Conservation (phyloP, 306 rosid genomes). For the Castanea crenata region DNA sequence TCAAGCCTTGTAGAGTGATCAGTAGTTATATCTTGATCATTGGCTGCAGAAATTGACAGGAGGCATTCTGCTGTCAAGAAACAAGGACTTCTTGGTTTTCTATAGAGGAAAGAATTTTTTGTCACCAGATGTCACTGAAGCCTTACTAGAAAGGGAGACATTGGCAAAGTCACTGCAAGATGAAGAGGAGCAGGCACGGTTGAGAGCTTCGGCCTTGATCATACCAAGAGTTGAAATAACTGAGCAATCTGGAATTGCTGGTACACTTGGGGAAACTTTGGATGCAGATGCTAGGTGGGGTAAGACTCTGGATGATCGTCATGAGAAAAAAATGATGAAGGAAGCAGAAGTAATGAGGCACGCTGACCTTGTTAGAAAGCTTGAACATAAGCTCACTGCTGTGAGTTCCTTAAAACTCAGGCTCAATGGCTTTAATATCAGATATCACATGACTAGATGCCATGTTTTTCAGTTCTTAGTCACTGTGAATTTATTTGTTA, state of each 20-base stretch:
- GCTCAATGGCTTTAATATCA: constrained; percentile 5
- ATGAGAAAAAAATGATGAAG: constrained; percentile 58
- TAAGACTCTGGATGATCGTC: constrained; percentile 53
- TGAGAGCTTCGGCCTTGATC: constrained; percentile 74
- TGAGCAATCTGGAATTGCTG: constrained; percentile 59
- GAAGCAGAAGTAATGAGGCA: constrained; percentile 67
- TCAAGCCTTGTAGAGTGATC: constrained; percentile 12
- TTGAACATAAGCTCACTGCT: constrained; percentile 66
- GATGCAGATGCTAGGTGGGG: constrained; percentile 98
- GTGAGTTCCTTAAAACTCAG: constrained; percentile 52
- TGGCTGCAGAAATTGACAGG: constrained; percentile 84
- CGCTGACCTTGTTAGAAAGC: constrained; percentile 57
- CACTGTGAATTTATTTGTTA: neutral
- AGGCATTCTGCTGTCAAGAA: constrained; percentile 77
- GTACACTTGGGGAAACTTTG: constrained; percentile 87
- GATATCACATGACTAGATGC: constrained; percentile 4
- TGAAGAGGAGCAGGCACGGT: constrained; percentile 90
- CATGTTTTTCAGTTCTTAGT: neutral
- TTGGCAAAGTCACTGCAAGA: constrained; percentile 74
- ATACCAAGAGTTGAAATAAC: constrained; percentile 40
- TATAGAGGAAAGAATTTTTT: constrained; percentile 86
- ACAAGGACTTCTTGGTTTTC: constrained; percentile 92
- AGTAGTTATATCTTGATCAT: constrained; percentile 17
- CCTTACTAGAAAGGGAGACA: constrained; percentile 82
- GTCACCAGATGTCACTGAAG: constrained; percentile 72